Base-by-base conservation (phyloP, 1,284 basidiomycete species). In the Xerocomus amazonicus region DNA sequence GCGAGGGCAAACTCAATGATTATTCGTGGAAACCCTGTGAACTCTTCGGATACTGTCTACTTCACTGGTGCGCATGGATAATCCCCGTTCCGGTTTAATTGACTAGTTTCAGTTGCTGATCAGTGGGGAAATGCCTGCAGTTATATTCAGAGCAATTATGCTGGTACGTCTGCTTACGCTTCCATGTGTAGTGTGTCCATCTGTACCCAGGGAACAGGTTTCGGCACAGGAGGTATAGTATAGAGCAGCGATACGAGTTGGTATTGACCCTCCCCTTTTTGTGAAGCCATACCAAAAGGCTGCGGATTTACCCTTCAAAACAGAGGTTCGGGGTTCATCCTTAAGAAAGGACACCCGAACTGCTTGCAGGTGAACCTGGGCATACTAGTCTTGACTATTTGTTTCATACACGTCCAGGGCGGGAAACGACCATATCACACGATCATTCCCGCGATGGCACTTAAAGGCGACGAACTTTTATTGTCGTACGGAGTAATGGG, bases 241-340 rank as follows among this genome's bases (percentile, higher is more conserved):
- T 10, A 43, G n/a, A 39, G 9, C 5, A 14, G 38, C 9, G 31
- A 17, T 46, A 37, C 14, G 9, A 28, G 9, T 46, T 45, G n/a
- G 45, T 43, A n/a, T 39, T 29, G 14, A 41, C 52, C 50, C 48
- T 59, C 31, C 4, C 19, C 19, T 23, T 14, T 57, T 33, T 40
- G 14, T 37, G 31, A 56, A 79, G 93, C 93, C 23, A 77, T 98
- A 33, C 96, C 96, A 0, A 84, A 87, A 56, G 93, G 87, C 0
- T 96, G 92, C 61, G 96, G 96, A 0, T 98, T 99, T 66, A 97
- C 94, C 0, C 77, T 99, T 9, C 96, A 98, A 68, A 97, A 97
- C 69, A 80, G 96, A 51, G 96, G 96, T 3, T 77, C 83, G 6
- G 87, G 89, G 12, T 99, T 98, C 66, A 75, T 83, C 6, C 74